phyloP scores from a whole-genome alignment of 306 rosid genomes.

The Parietaria judaica region DNA sequence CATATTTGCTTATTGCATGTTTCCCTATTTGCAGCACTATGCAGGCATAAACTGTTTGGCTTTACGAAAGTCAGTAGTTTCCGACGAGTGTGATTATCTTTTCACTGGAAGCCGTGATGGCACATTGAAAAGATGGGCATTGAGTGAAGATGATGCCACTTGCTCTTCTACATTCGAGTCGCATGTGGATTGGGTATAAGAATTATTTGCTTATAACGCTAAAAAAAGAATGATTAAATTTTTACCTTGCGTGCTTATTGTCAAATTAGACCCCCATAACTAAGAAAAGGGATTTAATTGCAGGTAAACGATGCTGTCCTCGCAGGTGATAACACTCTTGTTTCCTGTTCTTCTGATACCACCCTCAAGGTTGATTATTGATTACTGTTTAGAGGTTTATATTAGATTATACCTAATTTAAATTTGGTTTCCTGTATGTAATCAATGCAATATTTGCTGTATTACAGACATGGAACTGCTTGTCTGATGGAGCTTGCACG shows the following conservation, averaged over 20 bases:
- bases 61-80: constrained; percentile 42
- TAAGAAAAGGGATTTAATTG: constrained; percentile 2
- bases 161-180: constrained; percentile 95
- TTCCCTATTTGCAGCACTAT: constrained; percentile 67
- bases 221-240: too few species aligned
- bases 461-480: constrained; percentile 72
- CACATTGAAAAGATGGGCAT: constrained; percentile 80
- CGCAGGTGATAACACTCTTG: constrained; percentile 82
- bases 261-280: too few species aligned
- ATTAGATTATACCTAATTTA: constrained; percentile 9
- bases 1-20: constrained; percentile 15
- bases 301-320: constrained; percentile 95
- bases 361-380: constrained; percentile 74
- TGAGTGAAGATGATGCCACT: constrained; percentile 58
- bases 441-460: constrained; percentile 3
- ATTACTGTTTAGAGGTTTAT: constrained; percentile 9
- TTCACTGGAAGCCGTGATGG: constrained; percentile 99
- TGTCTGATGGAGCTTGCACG: constrained; percentile 65
- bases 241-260: too few species aligned
- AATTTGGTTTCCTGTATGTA: constrained; percentile 10
- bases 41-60: constrained; percentile 91
- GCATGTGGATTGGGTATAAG: constrained; percentile 96
- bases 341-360: constrained; percentile 95
- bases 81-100: constrained; percentile 65
- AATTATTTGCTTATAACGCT: not conserved